Conservation (phyloP, 2,329 filamentous ascomycete genomes). For the Sporothrix euskadiensis region DNA sequence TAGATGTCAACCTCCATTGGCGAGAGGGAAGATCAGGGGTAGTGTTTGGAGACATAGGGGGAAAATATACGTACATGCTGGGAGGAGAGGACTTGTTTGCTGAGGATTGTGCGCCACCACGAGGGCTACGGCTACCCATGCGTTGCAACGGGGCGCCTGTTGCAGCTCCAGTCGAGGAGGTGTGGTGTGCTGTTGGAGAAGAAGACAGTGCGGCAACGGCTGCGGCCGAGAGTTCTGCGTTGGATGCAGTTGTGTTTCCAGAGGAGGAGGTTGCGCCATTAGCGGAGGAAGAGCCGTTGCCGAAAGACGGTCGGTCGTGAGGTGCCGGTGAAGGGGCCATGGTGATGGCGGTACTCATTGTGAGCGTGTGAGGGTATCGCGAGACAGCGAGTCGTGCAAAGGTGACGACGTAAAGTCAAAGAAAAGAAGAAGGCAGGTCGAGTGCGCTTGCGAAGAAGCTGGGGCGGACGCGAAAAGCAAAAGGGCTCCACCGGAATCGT, state of each 20-base stretch:
- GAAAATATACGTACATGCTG: constrained; percentile 55
- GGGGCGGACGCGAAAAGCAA: constrained; percentile 23
- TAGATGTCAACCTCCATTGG: not conserved
- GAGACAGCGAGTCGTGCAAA: not conserved
- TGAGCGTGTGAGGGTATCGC: constrained; percentile 37
- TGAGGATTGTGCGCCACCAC: constrained; percentile 41
- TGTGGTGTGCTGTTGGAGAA: constrained; percentile 48
- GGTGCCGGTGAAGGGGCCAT: constrained; percentile 69
- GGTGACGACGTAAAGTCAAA: constrained; percentile 3
- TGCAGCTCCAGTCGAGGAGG: constrained; percentile 43
- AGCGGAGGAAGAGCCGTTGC: constrained; percentile 33
- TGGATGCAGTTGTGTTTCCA: constrained; percentile 32
- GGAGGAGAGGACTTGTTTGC: constrained; percentile 57
- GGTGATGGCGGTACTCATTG: constrained; percentile 67
- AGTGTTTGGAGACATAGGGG: not conserved
- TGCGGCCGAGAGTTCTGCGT: constrained; percentile 47
- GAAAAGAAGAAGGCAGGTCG: constrained; percentile 8
- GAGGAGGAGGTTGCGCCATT: constrained; percentile 20
- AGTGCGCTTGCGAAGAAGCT: constrained; percentile 16
- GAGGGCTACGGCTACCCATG: constrained; percentile 58
- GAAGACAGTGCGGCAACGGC: constrained; percentile 40
- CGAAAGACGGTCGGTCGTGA: constrained; percentile 62
- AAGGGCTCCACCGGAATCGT: constrained; percentile 23
- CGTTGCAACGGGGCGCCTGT: constrained; percentile 50
- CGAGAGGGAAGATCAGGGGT: not conserved